Percentiles rank a stretch among this genome's conserved stretches.
phyloP scores from a whole-genome alignment of 768 basidiomycete genomes.

The Mycena filopes region DNA sequence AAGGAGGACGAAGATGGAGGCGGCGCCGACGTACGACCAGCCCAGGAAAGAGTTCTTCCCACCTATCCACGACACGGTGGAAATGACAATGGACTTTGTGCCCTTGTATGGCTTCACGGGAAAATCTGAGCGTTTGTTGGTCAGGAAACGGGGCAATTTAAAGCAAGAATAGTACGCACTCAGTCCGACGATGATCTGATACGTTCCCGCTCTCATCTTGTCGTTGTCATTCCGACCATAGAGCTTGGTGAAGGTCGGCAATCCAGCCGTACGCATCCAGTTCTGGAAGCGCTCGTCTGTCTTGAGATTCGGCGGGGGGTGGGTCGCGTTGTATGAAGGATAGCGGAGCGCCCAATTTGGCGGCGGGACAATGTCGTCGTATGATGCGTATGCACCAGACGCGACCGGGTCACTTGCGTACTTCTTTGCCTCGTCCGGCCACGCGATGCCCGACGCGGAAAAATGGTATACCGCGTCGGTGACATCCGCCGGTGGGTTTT shows the following conservation, averaged over 20 bases:
- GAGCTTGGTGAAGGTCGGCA: constrained; percentile 96
- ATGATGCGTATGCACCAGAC: constrained; percentile 59
- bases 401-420: constrained; percentile 70
- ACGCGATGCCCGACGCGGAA: constrained; percentile 85
- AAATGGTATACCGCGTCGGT: constrained; percentile 71
- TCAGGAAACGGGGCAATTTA: constrained; percentile 19
- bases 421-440: constrained; percentile 94
- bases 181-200: constrained; percentile 79
- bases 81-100: constrained; percentile 96
- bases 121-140: constrained; percentile 71
- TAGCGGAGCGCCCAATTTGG: constrained; percentile 88
- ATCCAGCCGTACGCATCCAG: constrained; percentile 98
- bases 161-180: constrained; percentile 69
- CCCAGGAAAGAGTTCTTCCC: constrained; percentile 99
- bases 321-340: constrained; percentile 75
- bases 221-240: constrained; percentile 91
- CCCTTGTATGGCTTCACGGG: constrained; percentile 92
- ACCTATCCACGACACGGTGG: constrained; percentile 98
- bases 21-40: constrained; percentile 95
- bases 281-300: constrained; percentile 95
- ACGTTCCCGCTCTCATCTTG: constrained; percentile 75
- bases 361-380: constrained; percentile 84
- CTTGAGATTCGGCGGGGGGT: constrained; percentile 77
- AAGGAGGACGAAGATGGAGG: constrained; percentile 87
- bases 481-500: constrained; percentile 61